These are phyloP conservation scores for Cladochytrium replicatum DNA, from an alignment of 192 early-diverging fungal species.

Conservation along the genomic window DNA sequence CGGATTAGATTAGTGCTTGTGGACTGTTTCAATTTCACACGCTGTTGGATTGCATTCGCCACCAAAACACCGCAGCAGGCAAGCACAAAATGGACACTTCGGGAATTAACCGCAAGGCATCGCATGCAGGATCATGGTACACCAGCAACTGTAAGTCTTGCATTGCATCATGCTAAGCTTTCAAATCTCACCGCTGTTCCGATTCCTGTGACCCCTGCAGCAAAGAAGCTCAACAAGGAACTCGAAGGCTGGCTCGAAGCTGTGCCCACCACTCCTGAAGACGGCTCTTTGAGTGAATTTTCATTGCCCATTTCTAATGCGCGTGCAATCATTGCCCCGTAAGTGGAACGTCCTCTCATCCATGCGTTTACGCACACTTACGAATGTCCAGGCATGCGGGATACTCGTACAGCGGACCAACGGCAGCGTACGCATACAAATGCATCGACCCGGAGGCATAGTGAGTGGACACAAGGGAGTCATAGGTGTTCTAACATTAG, in stretches of 20 bases:
- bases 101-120: slow-evolving; percentile 12
- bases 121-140: slow-evolving; percentile 47
- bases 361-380: not conserved
- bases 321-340: slow-evolving; percentile 71
- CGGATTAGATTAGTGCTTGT: too few species aligned
- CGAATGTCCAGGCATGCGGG: slow-evolving; percentile 69
- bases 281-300: not conserved
- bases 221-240: slow-evolving; percentile 29
- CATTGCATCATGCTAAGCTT: not conserved
- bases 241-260: slow-evolving; percentile 42
- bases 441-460: slow-evolving; percentile 47
- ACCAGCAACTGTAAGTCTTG: slow-evolving; percentile 2
- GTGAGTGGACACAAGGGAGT: too few species aligned
- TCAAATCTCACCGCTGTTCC: not conserved
- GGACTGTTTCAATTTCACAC: too few species aligned
- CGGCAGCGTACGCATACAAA: slow-evolving; percentile 82
- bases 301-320: slow-evolving; percentile 32
- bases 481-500: too few species aligned
- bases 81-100: too few species aligned
- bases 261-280: slow-evolving; percentile 16
- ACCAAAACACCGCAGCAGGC: too few species aligned
- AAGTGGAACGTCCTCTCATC: slow-evolving; percentile 14
- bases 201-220: slow-evolving; percentile 8
- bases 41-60: too few species aligned
- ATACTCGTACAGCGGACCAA: slow-evolving; percentile 78